phyloP scores from a whole-genome alignment of 2,329 filamentous ascomycete genomes.

The Daldinia sp. region DNA sequence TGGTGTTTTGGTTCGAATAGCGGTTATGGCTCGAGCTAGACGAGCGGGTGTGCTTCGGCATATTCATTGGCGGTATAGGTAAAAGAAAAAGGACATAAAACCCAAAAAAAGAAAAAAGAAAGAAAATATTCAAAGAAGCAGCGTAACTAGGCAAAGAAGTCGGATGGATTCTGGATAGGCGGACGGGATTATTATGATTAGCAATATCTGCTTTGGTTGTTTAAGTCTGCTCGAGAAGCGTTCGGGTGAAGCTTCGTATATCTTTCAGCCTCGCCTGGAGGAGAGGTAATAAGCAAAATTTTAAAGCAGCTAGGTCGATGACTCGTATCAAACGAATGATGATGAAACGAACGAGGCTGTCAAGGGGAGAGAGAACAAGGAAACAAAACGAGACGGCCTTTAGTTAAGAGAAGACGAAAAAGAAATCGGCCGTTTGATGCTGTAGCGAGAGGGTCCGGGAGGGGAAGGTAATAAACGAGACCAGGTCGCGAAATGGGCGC shows the following conservation, averaged over 20 bases:
- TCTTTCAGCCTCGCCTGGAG: slow-evolving; percentile 37
- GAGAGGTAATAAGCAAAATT: slow-evolving; percentile 25
- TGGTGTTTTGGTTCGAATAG: slow-evolving; percentile 46
- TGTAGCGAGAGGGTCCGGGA: slow-evolving; percentile 46
- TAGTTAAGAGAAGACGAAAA: slow-evolving; percentile 45
- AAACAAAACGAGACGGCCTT: slow-evolving; percentile 43
- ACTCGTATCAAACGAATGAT: slow-evolving; percentile 56
- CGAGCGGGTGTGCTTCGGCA: slow-evolving; percentile 57
- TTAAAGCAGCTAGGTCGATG: slow-evolving; percentile 31
- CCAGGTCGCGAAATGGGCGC: slow-evolving; percentile 48
- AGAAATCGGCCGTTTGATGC: slow-evolving; percentile 43
- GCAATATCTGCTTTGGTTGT: slow-evolving; percentile 32
- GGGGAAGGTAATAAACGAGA: slow-evolving; percentile 43
- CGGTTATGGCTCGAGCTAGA: slow-evolving; percentile 50
- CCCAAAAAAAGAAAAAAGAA: no score
- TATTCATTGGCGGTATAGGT: slow-evolving; percentile 43
- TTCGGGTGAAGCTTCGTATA: slow-evolving; percentile 1
- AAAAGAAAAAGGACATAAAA: slow-evolving; percentile 31
- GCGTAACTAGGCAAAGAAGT: slow-evolving; percentile 19
- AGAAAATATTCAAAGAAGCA: slow-evolving; percentile 20
- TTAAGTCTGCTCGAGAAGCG: slow-evolving; percentile 8
- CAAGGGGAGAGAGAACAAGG: slow-evolving; percentile 37
- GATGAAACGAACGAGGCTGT: slow-evolving; percentile 46
- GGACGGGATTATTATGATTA: slow-evolving; percentile 42
- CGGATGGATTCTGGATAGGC: slow-evolving; percentile 25